Conservation (phyloP, 768 basidiomycete species). For the Agrocybe praecox region DNA sequence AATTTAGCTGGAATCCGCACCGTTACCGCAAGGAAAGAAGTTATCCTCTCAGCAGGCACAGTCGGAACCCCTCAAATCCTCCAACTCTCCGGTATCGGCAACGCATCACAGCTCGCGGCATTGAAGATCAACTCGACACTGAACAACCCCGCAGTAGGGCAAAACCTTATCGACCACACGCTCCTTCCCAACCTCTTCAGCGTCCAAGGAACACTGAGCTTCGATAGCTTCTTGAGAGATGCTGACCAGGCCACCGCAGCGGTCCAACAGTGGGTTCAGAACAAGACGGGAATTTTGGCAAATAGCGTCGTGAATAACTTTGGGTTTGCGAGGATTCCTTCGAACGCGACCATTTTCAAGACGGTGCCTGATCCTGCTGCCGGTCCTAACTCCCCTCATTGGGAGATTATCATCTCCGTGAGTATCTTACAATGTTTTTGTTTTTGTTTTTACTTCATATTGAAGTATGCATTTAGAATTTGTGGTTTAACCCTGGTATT, state of each 20-base stretch:
- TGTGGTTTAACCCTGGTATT: not conserved
- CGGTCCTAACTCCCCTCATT: slow-evolving; percentile 30
- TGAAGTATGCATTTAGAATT: not conserved
- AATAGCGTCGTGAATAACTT: slow-evolving; percentile 13
- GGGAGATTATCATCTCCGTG: slow-evolving; percentile 29
- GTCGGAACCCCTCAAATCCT: slow-evolving; percentile 40
- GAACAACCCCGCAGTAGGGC: slow-evolving; percentile 37
- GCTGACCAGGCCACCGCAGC: not conserved
- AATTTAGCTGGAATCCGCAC: not conserved
- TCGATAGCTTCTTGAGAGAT: not conserved
- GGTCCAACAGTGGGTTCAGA: not conserved
- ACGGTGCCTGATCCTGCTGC: slow-evolving; percentile 25
- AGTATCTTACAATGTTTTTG: slow-evolving; percentile 4
- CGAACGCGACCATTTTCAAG: slow-evolving; percentile 17
- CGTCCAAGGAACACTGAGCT: not conserved
- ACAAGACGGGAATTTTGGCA: slow-evolving; percentile 20
- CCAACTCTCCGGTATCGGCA: slow-evolving; percentile 39
- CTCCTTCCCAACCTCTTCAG: slow-evolving; percentile 16
- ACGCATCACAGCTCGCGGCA: slow-evolving; percentile 17
- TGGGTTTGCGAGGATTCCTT: slow-evolving; percentile 22
- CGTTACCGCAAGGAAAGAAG: slow-evolving; percentile 49
- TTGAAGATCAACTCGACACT: slow-evolving; percentile 29
- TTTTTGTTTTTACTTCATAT: no score
- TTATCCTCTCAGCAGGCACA: slow-evolving; percentile 47
- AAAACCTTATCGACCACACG: slow-evolving; percentile 38